These are phyloP conservation scores for Imleria badia DNA, from an alignment of 768 basidiomycete species.

Conservation along the genomic window DNA sequence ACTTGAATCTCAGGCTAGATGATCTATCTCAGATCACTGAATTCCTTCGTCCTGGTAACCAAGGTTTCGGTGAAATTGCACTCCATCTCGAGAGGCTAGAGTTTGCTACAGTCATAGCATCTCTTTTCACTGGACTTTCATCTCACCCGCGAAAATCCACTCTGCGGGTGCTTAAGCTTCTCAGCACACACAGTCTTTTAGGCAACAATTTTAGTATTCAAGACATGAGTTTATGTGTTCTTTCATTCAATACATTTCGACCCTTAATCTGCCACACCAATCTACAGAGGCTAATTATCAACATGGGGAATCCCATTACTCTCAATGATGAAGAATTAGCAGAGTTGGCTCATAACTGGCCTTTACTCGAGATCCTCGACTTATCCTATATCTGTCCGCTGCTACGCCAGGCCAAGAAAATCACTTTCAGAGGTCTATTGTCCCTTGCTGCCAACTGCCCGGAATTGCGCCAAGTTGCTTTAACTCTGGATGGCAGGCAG, in stretches of 20 bases:
- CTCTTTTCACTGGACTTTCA: background rate
- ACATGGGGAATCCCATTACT: background rate
- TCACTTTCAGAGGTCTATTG: background rate
- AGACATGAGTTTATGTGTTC: too few species aligned
- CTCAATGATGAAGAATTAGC: background rate
- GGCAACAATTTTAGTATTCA: too few species aligned
- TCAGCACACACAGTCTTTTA: too few species aligned
- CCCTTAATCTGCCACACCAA: background rate
- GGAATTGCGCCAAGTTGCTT: background rate
- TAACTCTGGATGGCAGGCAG: background rate
- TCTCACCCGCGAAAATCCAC: background rate
- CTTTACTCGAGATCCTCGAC: background rate
- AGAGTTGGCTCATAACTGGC: background rate
- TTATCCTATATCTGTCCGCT: background rate
- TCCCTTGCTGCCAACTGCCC: background rate
- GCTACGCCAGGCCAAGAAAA: background rate
- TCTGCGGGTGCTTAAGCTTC: background rate
- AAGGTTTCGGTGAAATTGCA: background rate
- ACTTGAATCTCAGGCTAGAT: background rate
- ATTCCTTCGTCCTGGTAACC: background rate
- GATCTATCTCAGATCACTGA: background rate
- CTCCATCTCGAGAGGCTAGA: background rate
- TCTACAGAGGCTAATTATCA: background rate
- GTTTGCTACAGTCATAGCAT: background rate
- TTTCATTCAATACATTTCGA: background rate